phyloP scores from a whole-genome alignment of 176 grass and related monocot genomes.

The Pharus latifolius region DNA sequence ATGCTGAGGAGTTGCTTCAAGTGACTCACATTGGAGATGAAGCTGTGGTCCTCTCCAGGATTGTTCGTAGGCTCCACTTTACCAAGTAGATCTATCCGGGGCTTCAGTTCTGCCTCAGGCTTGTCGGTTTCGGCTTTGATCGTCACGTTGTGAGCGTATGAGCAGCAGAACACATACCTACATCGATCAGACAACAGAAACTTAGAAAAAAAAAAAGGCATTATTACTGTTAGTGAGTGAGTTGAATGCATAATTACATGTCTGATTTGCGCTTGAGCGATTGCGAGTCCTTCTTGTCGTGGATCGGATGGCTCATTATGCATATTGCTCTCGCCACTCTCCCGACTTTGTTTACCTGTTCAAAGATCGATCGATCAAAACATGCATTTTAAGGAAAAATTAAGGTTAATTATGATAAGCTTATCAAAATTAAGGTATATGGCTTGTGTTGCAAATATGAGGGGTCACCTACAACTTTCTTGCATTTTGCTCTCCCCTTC shows the following conservation, averaged over 20 bases:
- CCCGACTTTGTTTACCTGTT: conserved; percentile 89
- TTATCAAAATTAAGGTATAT: no score
- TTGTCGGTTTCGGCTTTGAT: conserved; percentile 95
- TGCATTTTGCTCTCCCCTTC: conserved; percentile 90
- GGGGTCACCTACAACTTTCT: conserved; percentile 92
- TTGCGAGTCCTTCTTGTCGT: conserved; percentile 70
- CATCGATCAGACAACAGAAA: no score
- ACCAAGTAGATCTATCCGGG: conserved; percentile 83
- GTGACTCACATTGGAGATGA: conserved; percentile 60
- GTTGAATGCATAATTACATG: no score
- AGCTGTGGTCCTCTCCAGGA: conserved; percentile 61
- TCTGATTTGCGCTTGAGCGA: conserved; percentile 92
- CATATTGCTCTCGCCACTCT: conserved; percentile 84
- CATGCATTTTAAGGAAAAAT: neutral
- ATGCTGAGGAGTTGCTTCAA: no score
- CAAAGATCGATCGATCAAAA: neutral
- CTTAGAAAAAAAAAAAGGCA: no score
- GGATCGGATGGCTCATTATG: conserved; percentile 95
- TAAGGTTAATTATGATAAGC: no score
- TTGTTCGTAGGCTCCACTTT: conserved; percentile 59
- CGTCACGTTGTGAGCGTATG: conserved; percentile 82
- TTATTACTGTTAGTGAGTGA: no score
- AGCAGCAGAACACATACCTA: conserved; percentile 97
- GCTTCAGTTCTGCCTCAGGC: conserved; percentile 81
- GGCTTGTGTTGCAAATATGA: no score